Base-by-base conservation (phyloP, 2,329 filamentous ascomycete species). In the Diplodia sapinea region DNA sequence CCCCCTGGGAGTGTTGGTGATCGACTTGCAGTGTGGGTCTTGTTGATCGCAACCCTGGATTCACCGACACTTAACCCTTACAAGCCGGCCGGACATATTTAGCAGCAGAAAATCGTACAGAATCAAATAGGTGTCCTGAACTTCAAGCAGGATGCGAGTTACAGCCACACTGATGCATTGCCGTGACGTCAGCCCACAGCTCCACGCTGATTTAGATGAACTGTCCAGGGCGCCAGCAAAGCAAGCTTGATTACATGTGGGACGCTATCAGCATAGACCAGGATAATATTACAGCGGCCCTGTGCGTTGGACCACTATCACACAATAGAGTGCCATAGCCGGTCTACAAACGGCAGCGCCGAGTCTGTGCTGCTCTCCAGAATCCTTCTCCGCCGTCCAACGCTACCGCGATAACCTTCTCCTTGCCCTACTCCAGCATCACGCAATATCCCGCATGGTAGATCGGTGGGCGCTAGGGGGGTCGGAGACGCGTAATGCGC, bases 1-100 rank as follows among this genome's bases (percentile, higher is more conserved):
- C 12, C 61, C 50, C 62, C 50, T 55, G n/a, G 49, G 20, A 29
- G 13, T 31, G 62, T 33, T 54, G 62, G 38, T 65, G 62, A 65
- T 65, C 62, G 50, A 43, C 62, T 36, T 15, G n/a, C n/a, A 8
- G 17, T 23, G 62, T 65, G 62, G 62, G 62, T 65, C 62, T 20
- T 65, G 62, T 43, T 65, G 50, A 65, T 65, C 62, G 15, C 51
- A 54, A 65, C 49, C 62, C 62, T 65, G 49, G 15, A 50, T 43
- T 54, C 62, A 54, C 62, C 49, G 62, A 54, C 62, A 65, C 62
- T 54, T 55, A 55, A 65, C 62, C 54, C 51, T 55, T 33, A 49
- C 43, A 50, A 65, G 43, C 15, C 23, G 23, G 1, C 15, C 47
- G 40, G 7, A 31, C 36, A 33, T 15, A 26, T 47, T 55, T 47